Evolutionary conservation across 2,329 filamentous ascomycete genomes (phyloP).

Genomic region (Metarhizium rileyi): DNA sequence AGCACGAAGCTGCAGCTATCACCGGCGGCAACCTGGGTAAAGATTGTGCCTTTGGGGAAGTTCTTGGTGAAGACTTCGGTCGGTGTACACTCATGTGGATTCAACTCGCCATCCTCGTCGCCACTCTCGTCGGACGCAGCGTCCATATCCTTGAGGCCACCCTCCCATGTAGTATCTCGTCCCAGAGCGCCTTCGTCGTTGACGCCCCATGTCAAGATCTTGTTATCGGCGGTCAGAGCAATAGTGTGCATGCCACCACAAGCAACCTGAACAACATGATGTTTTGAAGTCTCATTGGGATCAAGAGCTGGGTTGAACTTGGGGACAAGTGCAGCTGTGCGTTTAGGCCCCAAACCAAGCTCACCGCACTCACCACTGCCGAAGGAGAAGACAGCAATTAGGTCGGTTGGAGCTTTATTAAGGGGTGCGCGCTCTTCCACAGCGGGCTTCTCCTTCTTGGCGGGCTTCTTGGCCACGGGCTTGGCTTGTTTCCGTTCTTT

Average conservation of each 20-base stretch:
- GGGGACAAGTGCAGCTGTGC: conserved; percentile 5
- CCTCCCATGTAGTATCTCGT: conserved; percentile 60
- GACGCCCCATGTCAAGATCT: conserved; percentile 78
- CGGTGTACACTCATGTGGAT: conserved; percentile 63
- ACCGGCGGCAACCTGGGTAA: conserved; percentile 55
- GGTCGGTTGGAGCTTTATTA: conserved; percentile 39
- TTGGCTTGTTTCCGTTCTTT: conserved; percentile 3
- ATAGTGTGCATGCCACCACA: conserved; percentile 76
- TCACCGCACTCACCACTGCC: conserved; percentile 75
- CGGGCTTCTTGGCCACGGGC: conserved; percentile 2
- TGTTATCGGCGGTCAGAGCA: conserved; percentile 69
- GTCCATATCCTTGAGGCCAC: conserved; percentile 48
- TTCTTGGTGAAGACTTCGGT: conserved; percentile 45
- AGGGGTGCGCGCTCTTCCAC: conserved; percentile 22
- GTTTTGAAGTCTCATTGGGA: conserved; percentile 49
- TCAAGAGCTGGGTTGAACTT: conserved; percentile 63
- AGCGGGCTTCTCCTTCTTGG: conserved; percentile 10
- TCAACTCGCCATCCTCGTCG: conserved; percentile 57
- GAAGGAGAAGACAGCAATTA: conserved; percentile 68
- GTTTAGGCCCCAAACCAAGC: conserved; percentile 64
- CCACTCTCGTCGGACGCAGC: conserved; percentile 38
- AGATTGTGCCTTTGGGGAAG: conserved; percentile 53
- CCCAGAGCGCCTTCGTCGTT: conserved; percentile 79
- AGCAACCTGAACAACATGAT: conserved; percentile 64
- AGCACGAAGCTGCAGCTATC: conserved; percentile 70